phyloP scores from a whole-genome alignment of 495 filamentous ascomycete genomes.

The Lindgomyces ingoldianus region DNA sequence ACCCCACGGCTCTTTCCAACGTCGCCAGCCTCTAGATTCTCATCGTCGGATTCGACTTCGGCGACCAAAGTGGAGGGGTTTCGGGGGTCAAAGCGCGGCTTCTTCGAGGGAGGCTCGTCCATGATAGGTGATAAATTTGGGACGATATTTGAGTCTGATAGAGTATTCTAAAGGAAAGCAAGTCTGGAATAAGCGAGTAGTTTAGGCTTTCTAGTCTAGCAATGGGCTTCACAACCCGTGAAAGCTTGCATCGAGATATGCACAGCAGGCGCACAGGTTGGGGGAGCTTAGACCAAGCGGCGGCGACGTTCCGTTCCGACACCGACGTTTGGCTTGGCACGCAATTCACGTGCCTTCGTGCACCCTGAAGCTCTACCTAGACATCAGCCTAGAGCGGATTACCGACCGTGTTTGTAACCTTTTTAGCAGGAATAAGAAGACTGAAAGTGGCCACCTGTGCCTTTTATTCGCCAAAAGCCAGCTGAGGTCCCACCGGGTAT shows the following conservation, averaged over 20 bases:
- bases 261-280: too few relatives aligned
- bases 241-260: too few relatives aligned
- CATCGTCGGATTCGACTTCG: slow-evolving; percentile 67
- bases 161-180: too few relatives aligned
- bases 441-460: too few relatives aligned
- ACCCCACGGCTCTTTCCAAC: slow-evolving; percentile 78
- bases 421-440: too few relatives aligned
- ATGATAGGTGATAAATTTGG: not conserved
- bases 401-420: not conserved
- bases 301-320: not conserved
- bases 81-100: slow-evolving; percentile 90
- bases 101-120: slow-evolving; percentile 62
- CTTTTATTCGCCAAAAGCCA: too few relatives aligned
- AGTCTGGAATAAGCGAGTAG: too few relatives aligned
- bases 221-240: too few relatives aligned
- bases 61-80: slow-evolving; percentile 89
- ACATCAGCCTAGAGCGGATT: not conserved
- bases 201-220: too few relatives aligned
- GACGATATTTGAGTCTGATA: too few relatives aligned
- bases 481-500: not conserved
- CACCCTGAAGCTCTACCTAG: not conserved
- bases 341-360: not conserved
- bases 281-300: not conserved
- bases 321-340: too few relatives aligned
- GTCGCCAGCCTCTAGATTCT: slow-evolving; percentile 84